Base-by-base conservation (phyloP, 2,329 filamentous ascomycete genomes). In the Aspergillus sp. region DNA sequence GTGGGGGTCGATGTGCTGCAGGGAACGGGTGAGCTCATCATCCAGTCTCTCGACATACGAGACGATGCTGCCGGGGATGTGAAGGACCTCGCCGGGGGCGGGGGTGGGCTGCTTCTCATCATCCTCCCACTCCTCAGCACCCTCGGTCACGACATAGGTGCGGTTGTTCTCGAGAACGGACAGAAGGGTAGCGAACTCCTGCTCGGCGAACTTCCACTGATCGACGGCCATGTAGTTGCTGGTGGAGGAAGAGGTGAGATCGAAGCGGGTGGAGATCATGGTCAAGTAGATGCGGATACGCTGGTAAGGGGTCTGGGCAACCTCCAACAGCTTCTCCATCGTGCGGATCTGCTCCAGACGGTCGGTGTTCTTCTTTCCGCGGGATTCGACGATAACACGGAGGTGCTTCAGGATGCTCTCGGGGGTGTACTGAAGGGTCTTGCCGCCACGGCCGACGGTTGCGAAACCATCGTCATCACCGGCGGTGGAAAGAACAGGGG, bases 321-420 rank as follows among this genome's bases (percentile, higher is more conserved):
- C 93, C 75, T 96, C 92, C 72, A 89, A 82, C 57, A 99, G 86
- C 83, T 93, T 96, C 85, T 98, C 95, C 92, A 99, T 96, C 55
- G 94, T 89, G 78, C 90, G 89, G 79, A 99, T 98, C 81, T 99
- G 95, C 80, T 99, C 95, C 50, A 86, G 75, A 52, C 92, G 89
- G 78, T 99, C 95, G 66, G 95, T 97, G 83, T 98, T 98, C 87
- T 99, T 99, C 84, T 96, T 96, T 76, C 95, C 95, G 82, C 95
- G 87, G 61, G 94, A 93, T 82, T 99, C 95, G 75, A 98, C 84
- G 73, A 99, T 98, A 55, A 88, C 86, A 60, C 94, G 88, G 55
- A 99, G 85, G 78, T 98, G 92, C 84, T 99, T 99, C 78, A 98
- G 90, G 73, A 99, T 99, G 77, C 93, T 95, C 82, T 99, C 95